A percentile compares a stretch with the other conserved stretches of the same genome.
These are phyloP conservation scores for Fragaria nilgerrensis DNA, from an alignment of 306 rosid species.

Conservation along the genomic window DNA sequence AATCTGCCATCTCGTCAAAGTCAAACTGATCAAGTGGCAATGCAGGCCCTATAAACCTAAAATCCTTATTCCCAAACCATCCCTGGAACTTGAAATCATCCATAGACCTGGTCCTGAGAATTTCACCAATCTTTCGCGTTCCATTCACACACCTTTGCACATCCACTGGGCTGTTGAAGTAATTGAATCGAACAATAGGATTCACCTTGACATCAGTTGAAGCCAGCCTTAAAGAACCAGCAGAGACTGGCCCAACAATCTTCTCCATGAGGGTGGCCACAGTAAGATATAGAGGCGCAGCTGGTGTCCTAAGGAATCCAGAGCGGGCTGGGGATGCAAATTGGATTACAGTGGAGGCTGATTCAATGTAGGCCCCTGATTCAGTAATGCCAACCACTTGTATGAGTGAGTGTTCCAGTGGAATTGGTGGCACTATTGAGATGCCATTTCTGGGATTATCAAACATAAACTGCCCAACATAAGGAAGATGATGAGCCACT, in stretches of 20 bases:
- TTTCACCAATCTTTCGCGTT: conserved; percentile 52
- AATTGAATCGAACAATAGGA: conserved; percentile 78
- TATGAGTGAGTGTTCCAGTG: conserved; percentile 74
- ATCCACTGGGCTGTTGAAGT: conserved; percentile 59
- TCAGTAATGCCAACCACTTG: conserved; percentile 84
- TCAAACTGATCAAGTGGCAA: conserved; percentile 48
- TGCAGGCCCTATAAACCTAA: conserved; percentile 72
- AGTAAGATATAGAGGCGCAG: conserved; percentile 53
- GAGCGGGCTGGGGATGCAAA: conserved; percentile 46
- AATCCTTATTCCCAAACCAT: conserved; percentile 54
- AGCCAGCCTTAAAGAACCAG: conserved; percentile 59
- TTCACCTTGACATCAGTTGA: conserved; percentile 55
- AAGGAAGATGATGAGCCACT: conserved; percentile 61
- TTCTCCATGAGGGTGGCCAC: conserved; percentile 82
- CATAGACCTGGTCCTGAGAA: conserved; percentile 58
- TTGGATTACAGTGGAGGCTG: conserved; percentile 73
- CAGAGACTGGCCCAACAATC: conserved; percentile 59
- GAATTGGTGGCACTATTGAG: conserved; percentile 64
- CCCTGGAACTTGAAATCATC: conserved; percentile 57
- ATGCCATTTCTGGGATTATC: conserved; percentile 89
- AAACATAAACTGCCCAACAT: conserved; percentile 68
- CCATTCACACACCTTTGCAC: conserved; percentile 77
- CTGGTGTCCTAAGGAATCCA: conserved; percentile 44
- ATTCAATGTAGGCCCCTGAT: conserved; percentile 74
- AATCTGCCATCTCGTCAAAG: conserved; percentile 53